A percentile compares a stretch with the other conserved stretches of the same genome.
Conservation (phyloP, 441 rosid species). For the Gossypium trilobum region DNA sequence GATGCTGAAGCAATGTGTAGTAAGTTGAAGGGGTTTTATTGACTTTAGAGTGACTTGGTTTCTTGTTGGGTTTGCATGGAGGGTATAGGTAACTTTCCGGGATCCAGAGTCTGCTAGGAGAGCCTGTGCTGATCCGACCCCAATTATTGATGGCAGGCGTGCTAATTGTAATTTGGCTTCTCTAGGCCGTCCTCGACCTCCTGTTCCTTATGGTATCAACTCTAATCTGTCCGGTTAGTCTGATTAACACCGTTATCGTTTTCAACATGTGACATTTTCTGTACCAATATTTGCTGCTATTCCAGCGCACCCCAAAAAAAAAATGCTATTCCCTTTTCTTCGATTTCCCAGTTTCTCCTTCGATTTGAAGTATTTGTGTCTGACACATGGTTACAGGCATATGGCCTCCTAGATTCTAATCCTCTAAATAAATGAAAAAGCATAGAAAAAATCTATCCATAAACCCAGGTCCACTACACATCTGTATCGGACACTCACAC, state of each 20-base stretch:
- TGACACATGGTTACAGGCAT: too few relatives aligned
- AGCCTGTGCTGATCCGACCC: conserved; percentile 82
- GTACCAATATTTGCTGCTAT: neutral
- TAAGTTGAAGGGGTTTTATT: neutral
- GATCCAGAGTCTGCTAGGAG: conserved; percentile 91
- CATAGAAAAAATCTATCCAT: too few relatives aligned
- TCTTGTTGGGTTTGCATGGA: conserved; percentile 50
- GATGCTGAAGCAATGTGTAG: neutral
- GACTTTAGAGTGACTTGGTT: conserved; percentile 36
- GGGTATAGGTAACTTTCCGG: conserved; percentile 91
- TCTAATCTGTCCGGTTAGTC: conserved; percentile 31
- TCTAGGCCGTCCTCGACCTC: conserved; percentile 65
- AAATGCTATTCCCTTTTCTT: neutral
- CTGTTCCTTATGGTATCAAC: conserved; percentile 42
- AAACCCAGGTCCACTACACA: too few relatives aligned
- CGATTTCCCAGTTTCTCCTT: neutral
- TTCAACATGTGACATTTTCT: neutral
- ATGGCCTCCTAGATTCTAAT: too few relatives aligned
- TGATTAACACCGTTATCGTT: neutral
- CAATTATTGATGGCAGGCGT: conserved; percentile 81
- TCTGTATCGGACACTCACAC: too few relatives aligned
- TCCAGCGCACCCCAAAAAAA: too few relatives aligned
- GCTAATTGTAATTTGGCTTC: conserved; percentile 96
- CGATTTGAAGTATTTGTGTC: too few relatives aligned
- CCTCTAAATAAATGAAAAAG: too few relatives aligned